Base-by-base conservation (phyloP, 345 rosid species). In the Lumnitzera littorea region DNA sequence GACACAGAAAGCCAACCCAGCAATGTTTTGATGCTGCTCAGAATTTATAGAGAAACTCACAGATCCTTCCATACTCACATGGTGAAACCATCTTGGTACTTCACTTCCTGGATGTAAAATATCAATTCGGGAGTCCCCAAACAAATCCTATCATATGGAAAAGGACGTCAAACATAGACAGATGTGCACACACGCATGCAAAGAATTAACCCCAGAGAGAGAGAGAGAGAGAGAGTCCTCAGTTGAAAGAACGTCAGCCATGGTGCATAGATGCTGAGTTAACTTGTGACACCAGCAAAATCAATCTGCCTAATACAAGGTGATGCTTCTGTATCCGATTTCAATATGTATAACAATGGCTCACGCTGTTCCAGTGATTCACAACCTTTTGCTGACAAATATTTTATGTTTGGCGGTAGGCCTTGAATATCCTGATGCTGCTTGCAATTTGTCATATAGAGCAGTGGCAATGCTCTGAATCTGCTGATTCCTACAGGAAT, bases 101-200 rank as follows among this genome's bases (percentile, higher is more conserved):
- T 56, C 47, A 17, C 61, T 55, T 64, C 67, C 60, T 25, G 61
- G 49, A 56, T 55, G 29, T 13, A 64, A 16, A 48, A 56, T 64
- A 29, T 56, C 60, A 11, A 55, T 16, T 17, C 61, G 61, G 17
- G 67, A 1, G 24, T 64, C 50, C 6, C 55, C 67, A 16, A 63
- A 29, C 23, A 56, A 48, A 12, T 46, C 55, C 27, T 27, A 20
- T 13, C 36, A 14, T 11, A 14, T 13, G 41, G 2, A 56, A 17
- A 17, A 16, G 2, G 24, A 56, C 3, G 20, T 10, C 1, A 23
- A 47, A 25, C 15, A n/a, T 29, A 13, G 25, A 8, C 3, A 31
- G 24, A 60, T 11, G 36, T 13, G 12, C 8, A 12, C 11, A 15
- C n/a, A 13, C 11, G 17, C 3, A n/a, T 8, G 17, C 0, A 8